Evolutionary conservation across 495 filamentous ascomycete genomes (phyloP).

Genomic region (Astrocystis sublimbata): DNA sequence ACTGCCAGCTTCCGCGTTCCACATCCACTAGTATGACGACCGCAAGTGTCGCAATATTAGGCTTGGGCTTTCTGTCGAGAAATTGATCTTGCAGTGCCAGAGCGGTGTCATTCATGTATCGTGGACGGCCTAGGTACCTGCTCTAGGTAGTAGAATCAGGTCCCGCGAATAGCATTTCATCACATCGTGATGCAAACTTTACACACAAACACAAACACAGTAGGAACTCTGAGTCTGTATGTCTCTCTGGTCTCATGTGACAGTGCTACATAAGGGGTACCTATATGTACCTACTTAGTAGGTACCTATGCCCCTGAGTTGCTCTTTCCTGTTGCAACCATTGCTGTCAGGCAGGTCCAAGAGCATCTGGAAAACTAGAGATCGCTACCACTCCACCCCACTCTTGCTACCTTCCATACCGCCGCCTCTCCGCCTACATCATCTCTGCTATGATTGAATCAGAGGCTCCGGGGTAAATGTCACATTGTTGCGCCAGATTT

Average conservation of each 20-base stretch:
- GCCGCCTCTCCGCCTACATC: neutral
- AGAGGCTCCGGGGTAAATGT: neutral
- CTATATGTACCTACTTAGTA: neutral
- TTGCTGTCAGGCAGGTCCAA: neutral
- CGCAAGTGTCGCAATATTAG: neutral
- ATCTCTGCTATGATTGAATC: neutral
- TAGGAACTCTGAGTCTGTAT: neutral
- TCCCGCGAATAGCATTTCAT: neutral
- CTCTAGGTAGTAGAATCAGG: too few species aligned
- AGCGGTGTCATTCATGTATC: too few species aligned
- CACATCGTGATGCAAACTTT: neutral
- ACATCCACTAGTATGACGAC: neutral
- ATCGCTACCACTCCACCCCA: neutral
- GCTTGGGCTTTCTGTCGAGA: neutral
- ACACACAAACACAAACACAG: neutral
- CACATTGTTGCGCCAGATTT: too few species aligned
- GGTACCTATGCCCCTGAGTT: neutral
- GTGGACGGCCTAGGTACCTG: too few species aligned
- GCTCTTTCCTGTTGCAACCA: conserved; percentile 3
- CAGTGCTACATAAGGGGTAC: too few species aligned
- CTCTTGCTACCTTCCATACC: neutral
- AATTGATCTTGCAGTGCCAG: too few species aligned
- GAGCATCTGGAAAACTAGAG: neutral
- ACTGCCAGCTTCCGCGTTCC: neutral
- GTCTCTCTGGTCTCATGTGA: too few species aligned